Evolutionary conservation across 2,329 filamentous ascomycete species (phyloP), one percentile per base, ranked within the genome.

Genomic region (Aureobasidium sp.): DNA sequence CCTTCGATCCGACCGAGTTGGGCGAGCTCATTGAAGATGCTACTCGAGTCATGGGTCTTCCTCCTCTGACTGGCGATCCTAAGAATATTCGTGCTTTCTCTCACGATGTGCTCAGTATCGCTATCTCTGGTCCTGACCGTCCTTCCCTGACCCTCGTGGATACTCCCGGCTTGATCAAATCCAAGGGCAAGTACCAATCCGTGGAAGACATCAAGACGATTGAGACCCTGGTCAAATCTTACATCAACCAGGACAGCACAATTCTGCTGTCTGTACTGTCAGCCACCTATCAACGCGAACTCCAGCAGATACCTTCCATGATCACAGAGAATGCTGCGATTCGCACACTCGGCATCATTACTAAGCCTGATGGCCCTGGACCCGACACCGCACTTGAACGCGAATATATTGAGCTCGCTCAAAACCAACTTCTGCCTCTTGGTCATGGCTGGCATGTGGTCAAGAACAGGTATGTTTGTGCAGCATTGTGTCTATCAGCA

Each of bases 311-410:
- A 5, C 72, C 84, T 0, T 76, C 81, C 14, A 79, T 77, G 14
- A 85, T 64, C 71, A 72, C 1, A 66, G 73, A 0, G 73, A 75
- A 15, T 64, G 47, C 27, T 25, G 47, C 70, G 2, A 3, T 9
- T 22, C 77, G 83, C 1, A 86, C 83, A 0, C 70, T 86, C 0
- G 81, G 83, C 0, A 78, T 86, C 61, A 78, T 86, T 61, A 86
- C 83, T 0, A 85, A 85, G 66, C 80, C 81, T 0, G 82, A 85
- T 42, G 29, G 29, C 17, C 47, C 47, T 12, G 29, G 47, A 34
- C 2, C 47, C 3, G 27, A 49, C n/a, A 44, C 12, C 11, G 29
- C 47, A 31, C 47, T 49, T 3, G 47, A 49, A 17, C 6, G 8
- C 12, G 47, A 27, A 20, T 49, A 49, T 8, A 34, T 49, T 5